Conservation (phyloP, 2,329 filamentous ascomycete genomes). For the Neofusicoccum sp. region DNA sequence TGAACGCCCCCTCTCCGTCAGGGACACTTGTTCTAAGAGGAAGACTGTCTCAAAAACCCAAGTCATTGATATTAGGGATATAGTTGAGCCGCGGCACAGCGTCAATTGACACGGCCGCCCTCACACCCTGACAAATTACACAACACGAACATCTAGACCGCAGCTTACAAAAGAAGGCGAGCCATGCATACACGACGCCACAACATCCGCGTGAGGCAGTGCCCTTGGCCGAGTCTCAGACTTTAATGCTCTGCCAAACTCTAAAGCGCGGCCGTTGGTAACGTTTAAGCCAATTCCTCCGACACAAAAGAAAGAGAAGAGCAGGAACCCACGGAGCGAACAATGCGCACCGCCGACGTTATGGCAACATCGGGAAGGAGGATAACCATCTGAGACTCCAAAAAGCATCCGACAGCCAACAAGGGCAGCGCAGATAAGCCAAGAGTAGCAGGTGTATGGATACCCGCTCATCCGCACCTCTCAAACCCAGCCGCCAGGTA, state of each 20-base stretch:
- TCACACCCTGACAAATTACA: too few species aligned
- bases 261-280: not conserved
- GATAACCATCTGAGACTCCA: not conserved
- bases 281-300: not conserved
- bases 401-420: not conserved
- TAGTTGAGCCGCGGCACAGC: too few species aligned
- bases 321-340: not conserved
- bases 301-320: not conserved
- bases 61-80: too few species aligned
- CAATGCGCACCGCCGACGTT: not conserved
- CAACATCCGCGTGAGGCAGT: too few species aligned
- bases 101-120: too few species aligned
- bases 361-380: not conserved
- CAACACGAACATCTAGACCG: too few species aligned
- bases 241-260: not conserved
- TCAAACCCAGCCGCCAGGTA: not conserved
- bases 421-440: not conserved
- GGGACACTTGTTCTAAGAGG: too few species aligned
- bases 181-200: too few species aligned
- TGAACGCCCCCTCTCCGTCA: too few species aligned
- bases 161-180: too few species aligned
- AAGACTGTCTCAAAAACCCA: too few species aligned
- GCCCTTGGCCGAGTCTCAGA: not conserved
- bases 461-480: not conserved
- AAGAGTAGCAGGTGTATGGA: not conserved